These are phyloP conservation scores for Gnomoniopsis sp. DNA, from an alignment of 2,329 filamentous ascomycete species.

Conservation along the genomic window DNA sequence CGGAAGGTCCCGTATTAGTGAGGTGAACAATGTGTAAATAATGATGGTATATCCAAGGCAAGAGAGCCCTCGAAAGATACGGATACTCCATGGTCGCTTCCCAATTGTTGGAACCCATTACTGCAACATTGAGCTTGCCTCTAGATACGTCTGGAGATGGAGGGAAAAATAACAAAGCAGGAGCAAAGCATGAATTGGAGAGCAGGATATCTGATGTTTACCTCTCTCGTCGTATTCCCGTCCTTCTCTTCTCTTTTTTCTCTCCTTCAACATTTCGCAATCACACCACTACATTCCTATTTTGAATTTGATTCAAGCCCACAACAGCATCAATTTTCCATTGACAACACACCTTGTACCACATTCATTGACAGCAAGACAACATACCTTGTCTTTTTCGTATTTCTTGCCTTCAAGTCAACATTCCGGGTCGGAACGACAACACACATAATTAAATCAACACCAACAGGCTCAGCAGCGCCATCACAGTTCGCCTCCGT, in stretches of 20 bases:
- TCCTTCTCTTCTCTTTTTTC: not conserved
- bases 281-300: not conserved
- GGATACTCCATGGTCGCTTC: too few species aligned
- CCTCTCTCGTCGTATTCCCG: not conserved
- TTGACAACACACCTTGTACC: not conserved
- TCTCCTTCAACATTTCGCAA: not conserved
- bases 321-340: not conserved
- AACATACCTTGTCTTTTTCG: not conserved
- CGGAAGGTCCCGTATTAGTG: too few species aligned
- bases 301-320: not conserved
- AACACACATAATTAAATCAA: too few species aligned
- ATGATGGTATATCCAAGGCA: too few species aligned
- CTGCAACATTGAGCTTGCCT: too few species aligned
- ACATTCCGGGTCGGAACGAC: not conserved
- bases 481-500: too few species aligned
- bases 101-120: too few species aligned
- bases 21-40: too few species aligned
- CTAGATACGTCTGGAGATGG: too few species aligned
- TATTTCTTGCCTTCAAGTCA: not conserved
- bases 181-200: not conserved
- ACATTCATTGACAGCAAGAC: not conserved
- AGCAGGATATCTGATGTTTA: not conserved
- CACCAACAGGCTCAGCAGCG: too few species aligned
- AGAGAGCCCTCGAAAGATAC: too few species aligned
- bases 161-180: not conserved